A percentile compares a stretch with the other conserved stretches of the same genome.
These are phyloP conservation scores for Dioscorea cayenensis DNA, from an alignment of 116 monocot genomes.

Conservation along the genomic window DNA sequence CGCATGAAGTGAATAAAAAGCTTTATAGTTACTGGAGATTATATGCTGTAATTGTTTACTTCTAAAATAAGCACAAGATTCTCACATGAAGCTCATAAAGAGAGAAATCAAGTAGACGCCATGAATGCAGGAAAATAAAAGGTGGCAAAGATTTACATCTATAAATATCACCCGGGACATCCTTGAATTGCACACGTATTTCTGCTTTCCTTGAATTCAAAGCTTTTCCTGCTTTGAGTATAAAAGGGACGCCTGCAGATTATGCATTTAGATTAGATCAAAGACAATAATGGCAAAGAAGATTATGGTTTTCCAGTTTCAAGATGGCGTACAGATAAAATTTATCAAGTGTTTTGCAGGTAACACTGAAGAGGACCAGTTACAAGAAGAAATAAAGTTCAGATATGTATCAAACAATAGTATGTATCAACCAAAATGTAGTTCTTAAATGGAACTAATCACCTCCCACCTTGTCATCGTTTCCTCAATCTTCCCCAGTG, in stretches of 20 bases:
- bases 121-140: neutral
- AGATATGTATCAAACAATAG: neutral
- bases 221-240: conserved; percentile 95
- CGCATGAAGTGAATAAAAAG: neutral
- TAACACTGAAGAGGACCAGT: neutral
- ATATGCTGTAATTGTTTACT: neutral
- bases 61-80: neutral
- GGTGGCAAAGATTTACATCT: conserved; percentile 41
- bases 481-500: no score
- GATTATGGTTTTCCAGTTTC: neutral
- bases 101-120: neutral
- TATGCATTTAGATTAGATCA: neutral
- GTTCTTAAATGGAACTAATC: neutral
- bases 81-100: neutral
- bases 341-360: neutral
- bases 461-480: no score
- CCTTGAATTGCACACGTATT: conserved; percentile 95
- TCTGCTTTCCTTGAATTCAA: conserved; percentile 92
- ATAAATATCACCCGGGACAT: conserved; percentile 95
- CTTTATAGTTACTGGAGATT: neutral
- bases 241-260: conserved; percentile 83
- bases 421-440: neutral
- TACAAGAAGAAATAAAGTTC: neutral
- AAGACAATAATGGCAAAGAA: neutral
- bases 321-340: neutral